Conservation (phyloP, 2,329 filamentous ascomycete species). For the Phyllosticta citriasiana region DNA sequence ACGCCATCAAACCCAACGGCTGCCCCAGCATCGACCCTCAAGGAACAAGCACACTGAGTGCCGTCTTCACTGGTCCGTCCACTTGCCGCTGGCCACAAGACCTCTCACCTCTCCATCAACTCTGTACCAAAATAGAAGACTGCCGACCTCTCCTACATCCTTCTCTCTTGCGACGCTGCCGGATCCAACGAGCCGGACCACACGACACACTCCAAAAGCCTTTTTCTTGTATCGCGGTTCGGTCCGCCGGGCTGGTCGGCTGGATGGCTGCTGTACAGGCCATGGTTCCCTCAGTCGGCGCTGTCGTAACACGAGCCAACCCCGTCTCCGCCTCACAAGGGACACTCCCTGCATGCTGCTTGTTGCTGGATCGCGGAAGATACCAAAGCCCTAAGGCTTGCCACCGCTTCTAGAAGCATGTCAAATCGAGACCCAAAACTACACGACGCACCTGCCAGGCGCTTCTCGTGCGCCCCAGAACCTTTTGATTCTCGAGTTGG, state of each 20-base stretch:
- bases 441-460: neutral
- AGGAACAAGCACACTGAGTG: neutral
- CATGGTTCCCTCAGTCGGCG: neutral
- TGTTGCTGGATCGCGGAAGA: neutral
- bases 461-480: neutral
- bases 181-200: neutral
- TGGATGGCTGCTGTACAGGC: neutral
- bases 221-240: neutral
- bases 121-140: neutral
- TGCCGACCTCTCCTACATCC: neutral
- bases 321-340: neutral
- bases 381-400: neutral
- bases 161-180: neutral
- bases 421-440: neutral
- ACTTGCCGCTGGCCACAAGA: neutral
- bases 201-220: neutral
- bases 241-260: neutral
- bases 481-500: neutral
- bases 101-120: neutral
- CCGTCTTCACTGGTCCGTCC: neutral
- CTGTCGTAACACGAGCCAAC: neutral
- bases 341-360: neutral
- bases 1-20: neutral
- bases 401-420: neutral
- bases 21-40: neutral